Evolutionary conservation across 306 rosid genomes (phyloP).

Genomic region (Prinsepia uniflora): DNA sequence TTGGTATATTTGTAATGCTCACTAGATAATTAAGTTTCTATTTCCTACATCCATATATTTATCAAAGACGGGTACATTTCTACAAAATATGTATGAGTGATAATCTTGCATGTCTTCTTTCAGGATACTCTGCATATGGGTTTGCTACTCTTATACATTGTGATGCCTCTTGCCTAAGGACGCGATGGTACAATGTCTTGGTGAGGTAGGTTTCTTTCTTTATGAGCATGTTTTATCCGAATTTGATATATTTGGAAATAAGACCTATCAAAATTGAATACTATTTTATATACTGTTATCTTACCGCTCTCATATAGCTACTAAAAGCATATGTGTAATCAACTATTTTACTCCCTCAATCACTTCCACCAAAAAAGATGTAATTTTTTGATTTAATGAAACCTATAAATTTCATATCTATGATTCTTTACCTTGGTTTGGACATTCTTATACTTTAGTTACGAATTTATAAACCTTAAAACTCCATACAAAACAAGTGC

Average conservation of each 20-base stretch:
- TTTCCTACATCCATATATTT: neutral
- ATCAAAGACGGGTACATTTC: neutral
- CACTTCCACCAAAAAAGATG: neutral
- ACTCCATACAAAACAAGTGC: no score
- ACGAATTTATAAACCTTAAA: neutral
- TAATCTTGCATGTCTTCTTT: constrained; percentile 67
- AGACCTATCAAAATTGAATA: no score
- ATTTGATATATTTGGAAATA: no score
- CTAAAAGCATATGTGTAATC: neutral
- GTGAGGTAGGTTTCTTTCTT: constrained; percentile 96
- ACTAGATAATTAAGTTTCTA: neutral
- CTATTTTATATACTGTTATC: no score
- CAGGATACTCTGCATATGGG: constrained; percentile 99
- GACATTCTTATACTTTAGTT: neutral
- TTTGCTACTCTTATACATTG: constrained; percentile 94
- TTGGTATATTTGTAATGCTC: neutral
- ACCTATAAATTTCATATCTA: neutral
- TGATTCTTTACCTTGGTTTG: neutral
- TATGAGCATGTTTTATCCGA: constrained; percentile 68
- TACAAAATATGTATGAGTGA: neutral
- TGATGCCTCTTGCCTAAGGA: constrained; percentile 55
- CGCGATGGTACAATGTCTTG: constrained; percentile 76
- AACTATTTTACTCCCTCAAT: no score
- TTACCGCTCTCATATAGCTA: no score
- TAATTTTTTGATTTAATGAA: neutral